Evolutionary conservation across 2,329 filamentous ascomycete genomes (phyloP).

Genomic region (Ophiostoma himal-ulmi): DNA sequence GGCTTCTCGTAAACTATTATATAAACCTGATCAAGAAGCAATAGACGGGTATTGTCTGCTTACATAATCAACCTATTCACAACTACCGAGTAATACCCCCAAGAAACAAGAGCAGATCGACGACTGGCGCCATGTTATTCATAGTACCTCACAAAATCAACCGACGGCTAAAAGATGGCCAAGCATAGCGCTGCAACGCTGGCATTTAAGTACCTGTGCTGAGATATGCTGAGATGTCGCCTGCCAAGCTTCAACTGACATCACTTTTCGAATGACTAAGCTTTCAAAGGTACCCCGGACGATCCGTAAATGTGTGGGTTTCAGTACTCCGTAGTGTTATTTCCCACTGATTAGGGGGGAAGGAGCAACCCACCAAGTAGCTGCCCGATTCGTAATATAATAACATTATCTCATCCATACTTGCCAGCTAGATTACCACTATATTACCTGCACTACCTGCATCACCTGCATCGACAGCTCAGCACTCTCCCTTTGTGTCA

Average conservation of each 20-base stretch:
- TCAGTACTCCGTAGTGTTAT: conserved; percentile 2
- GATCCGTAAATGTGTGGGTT: conserved; percentile 6
- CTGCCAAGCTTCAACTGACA: background rate
- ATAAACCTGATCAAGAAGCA: too few species aligned
- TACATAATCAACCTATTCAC: too few species aligned
- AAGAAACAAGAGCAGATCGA: too few species aligned
- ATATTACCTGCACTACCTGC: background rate
- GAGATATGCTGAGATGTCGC: background rate
- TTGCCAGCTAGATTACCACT: background rate
- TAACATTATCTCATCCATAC: background rate
- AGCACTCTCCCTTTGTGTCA: background rate
- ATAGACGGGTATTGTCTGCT: too few species aligned
- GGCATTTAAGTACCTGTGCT: too few species aligned
- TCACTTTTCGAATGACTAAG: conserved; percentile 4
- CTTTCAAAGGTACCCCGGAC: conserved; percentile 7
- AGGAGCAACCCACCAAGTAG: conserved; percentile 10
- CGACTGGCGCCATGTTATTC: too few species aligned
- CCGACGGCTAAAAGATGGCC: background rate
- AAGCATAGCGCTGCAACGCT: background rate
- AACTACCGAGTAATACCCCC: too few species aligned
- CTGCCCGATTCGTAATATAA: background rate
- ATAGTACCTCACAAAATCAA: too few species aligned
- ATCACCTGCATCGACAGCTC: background rate
- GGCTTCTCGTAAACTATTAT: too few species aligned
- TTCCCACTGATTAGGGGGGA: conserved; percentile 3